These are phyloP conservation scores for Scheffersomyces lignosus DNA, from an alignment of 805 yeast genomes.

Conservation along the genomic window DNA sequence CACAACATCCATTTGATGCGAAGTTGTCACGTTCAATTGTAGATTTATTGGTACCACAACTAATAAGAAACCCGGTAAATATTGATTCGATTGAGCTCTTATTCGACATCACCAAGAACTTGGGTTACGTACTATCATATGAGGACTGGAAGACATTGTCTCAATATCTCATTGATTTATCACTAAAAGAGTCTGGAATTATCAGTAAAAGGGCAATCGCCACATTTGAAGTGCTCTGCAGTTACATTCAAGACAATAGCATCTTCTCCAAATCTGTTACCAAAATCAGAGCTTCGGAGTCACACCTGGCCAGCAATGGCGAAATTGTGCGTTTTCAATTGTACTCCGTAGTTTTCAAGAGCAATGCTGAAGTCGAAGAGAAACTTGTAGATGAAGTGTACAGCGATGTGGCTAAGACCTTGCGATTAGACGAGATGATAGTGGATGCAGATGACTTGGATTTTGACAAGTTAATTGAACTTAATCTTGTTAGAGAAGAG, in stretches of 20 bases:
- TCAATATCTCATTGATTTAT: slow-evolving; percentile 31
- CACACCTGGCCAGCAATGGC: no score
- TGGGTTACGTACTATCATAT: slow-evolving; percentile 42
- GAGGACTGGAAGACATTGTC: slow-evolving; percentile 32
- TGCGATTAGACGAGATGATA: slow-evolving; percentile 1
- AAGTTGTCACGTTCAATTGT: slow-evolving; percentile 30
- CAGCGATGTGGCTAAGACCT: slow-evolving; percentile 3
- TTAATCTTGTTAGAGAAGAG: slow-evolving; percentile 53
- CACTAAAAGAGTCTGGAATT: slow-evolving; percentile 42
- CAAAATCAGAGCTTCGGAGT: neutral
- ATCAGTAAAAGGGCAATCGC: slow-evolving; percentile 50
- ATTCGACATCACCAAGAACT: slow-evolving; percentile 51
- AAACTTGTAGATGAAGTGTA: slow-evolving; percentile 5
- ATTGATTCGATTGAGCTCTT: slow-evolving; percentile 64
- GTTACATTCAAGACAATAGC: slow-evolving; percentile 8
- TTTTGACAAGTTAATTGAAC: slow-evolving; percentile 41
- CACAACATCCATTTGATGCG: slow-evolving; percentile 3
- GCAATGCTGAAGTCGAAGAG: slow-evolving; percentile 3
- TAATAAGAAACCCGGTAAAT: slow-evolving; percentile 32
- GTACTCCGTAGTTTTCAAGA: slow-evolving; percentile 6
- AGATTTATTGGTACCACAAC: slow-evolving; percentile 37
- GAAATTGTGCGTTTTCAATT: slow-evolving; percentile 2
- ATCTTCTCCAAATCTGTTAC: neutral
- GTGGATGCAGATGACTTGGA: slow-evolving; percentile 37
- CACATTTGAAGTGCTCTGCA: slow-evolving; percentile 47